Evolutionary conservation across 208 protist genomes (phyloP), one percentile per base, ranked within the genome.

Genomic region (Leptomonas pyrrhocoris): DNA sequence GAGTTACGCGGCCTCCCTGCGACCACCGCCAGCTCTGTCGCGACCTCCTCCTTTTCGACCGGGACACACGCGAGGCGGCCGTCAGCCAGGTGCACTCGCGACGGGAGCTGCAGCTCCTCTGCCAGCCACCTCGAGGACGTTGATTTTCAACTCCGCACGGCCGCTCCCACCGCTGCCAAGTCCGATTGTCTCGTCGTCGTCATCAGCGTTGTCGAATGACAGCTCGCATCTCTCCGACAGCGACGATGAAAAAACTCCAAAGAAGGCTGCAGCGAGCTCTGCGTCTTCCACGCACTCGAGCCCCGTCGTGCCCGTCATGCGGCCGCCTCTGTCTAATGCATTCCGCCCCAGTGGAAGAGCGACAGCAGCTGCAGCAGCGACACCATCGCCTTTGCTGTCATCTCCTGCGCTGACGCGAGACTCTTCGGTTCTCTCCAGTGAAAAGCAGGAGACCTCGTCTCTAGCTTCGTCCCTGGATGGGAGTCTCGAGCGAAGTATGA

Each of bases 401-500:
- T 2, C 51, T 1, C 3, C 56, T 31, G 27, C 25, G 3, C 7
- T 1, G n/a, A 28, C 21, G 2, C 56, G 13, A 5, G 40, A 49
- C 38, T 16, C 43, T 6, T 43, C 60, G 2, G 11, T 21, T 19
- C 9, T 55, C 11, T 23, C 18, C 15, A 43, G 43, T 12, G 46
- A 55, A 28, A 15, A 21, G 43, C 23, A 8, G 1, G 46, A 36
- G 5, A 51, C 46, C 38, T 74, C 59, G 4, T 38, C 49, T 0
- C 49, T 54, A 23, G n/a, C 2, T 5, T 65, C 31, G 25, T 67
- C 59, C n/a, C 34, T 54, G 18, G 40, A 50, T 11, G 60, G 23
- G 15, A 67, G 59, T 31, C 28, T 4, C 36, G 15, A 28, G n/a
- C 40, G 19, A 3, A 74, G 60, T 51, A 23, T 74, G 59, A 51